Evolutionary conservation across 306 rosid species (phyloP).

Genomic region (Inga laurina): DNA sequence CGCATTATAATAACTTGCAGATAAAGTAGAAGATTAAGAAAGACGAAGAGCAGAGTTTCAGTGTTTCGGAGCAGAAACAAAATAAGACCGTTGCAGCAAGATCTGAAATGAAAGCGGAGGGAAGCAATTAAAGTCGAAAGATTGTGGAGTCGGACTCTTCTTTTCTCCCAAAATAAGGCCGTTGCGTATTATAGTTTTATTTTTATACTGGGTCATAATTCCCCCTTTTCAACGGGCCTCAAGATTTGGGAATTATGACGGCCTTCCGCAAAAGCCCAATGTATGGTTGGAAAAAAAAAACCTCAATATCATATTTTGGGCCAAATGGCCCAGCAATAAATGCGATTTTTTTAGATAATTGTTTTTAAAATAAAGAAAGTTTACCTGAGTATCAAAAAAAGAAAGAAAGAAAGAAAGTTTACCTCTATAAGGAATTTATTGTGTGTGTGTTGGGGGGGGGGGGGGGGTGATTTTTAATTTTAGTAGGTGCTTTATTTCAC

Average conservation of each 20-base stretch:
- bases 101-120: background rate
- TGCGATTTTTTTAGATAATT: background rate
- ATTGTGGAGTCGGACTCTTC: background rate
- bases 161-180: background rate
- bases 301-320: background rate
- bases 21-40: background rate
- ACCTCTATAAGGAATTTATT: too few relatives aligned
- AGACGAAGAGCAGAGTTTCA: constrained; percentile 5
- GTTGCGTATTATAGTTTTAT: too few relatives aligned
- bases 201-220: background rate
- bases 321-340: background rate
- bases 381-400: too few relatives aligned
- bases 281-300: background rate
- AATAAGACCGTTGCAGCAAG: background rate
- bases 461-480: too few relatives aligned
- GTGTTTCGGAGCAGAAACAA: background rate
- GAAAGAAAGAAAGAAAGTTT: too few relatives aligned
- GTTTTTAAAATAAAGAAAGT: too few relatives aligned
- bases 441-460: too few relatives aligned
- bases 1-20: constrained; percentile 44
- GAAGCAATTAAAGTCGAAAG: background rate
- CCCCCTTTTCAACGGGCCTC: background rate
- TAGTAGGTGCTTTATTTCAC: too few relatives aligned
- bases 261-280: background rate
- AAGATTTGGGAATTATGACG: background rate